Percentiles rank a stretch among this genome's conserved stretches.
These are phyloP conservation scores for Teratosphaeria nubilosa DNA, from an alignment of 2,329 filamentous ascomycete genomes.

Conservation along the genomic window DNA sequence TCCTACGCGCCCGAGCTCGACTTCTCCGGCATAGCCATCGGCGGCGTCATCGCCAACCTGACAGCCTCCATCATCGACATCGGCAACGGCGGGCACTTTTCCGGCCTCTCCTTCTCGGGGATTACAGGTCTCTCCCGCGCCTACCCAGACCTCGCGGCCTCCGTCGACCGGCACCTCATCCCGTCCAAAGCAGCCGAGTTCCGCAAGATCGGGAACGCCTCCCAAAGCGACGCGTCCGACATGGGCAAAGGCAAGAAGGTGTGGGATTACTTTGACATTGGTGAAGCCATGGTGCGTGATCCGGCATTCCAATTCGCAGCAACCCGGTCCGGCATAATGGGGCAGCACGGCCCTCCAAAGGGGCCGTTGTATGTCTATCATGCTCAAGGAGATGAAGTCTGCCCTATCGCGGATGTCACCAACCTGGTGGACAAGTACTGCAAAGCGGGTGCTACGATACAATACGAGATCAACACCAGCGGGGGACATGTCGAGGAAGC, in stretches of 20 bases:
- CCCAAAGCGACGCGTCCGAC: not conserved
- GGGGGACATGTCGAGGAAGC: not conserved
- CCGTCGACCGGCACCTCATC: not conserved
- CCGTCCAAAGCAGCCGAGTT: not conserved
- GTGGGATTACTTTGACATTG: not conserved
- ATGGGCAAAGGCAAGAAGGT: not conserved
- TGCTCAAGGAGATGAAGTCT: conserved; percentile 23
- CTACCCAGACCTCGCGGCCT: conserved; percentile 5
- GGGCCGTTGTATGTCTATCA: conserved; percentile 24
- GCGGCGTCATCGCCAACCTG: conserved; percentile 38
- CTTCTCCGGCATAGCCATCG: conserved; percentile 40
- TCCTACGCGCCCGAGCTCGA: conserved; percentile 45
- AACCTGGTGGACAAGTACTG: conserved; percentile 18
- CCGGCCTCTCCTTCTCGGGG: conserved; percentile 21
- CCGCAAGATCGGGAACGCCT: not conserved
- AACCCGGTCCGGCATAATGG: not conserved
- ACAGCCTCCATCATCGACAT: conserved; percentile 5
- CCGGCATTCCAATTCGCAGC: not conserved
- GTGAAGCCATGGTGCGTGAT: conserved; percentile 3
- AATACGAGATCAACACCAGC: not conserved
- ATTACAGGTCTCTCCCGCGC: conserved; percentile 23
- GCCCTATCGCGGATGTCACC: conserved; percentile 19
- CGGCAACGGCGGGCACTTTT: conserved; percentile 15
- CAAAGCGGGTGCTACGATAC: not conserved
- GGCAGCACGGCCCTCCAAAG: not conserved